Evolutionary conservation across 306 rosid species (phyloP), one percentile per base, ranked within the genome.

Genomic region (Inga leiocalycina): DNA sequence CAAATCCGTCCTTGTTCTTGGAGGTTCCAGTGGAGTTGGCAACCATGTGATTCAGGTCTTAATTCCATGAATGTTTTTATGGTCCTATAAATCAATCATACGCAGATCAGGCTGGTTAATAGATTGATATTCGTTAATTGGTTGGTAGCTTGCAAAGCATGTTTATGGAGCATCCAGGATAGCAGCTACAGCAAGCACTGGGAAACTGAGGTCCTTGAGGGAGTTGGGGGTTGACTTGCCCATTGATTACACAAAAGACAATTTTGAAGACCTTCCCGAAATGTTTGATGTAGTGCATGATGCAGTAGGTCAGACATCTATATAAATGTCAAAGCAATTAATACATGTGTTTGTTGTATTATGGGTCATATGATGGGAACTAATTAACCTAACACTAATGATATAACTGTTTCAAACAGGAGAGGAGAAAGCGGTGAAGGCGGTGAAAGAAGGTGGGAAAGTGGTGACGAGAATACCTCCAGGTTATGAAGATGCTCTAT

Each of bases 1-100:
- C 0, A 73, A 94, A 79, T 90, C 94, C 14, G 71, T 94, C 43
- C 76, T 71, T 71, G 76, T 71, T 71, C 39, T 44, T 8, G 76
- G 76, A 11, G 76, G 91, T 46, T 90, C 90, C 5, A 90, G 92
- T 6, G 92, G 92, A 57, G 89, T 87, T 13, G 94, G 94, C 54
- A 77, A 88, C 39, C 76, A 32, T 5, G 56, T 76, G 56, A 84
- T 91, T 66, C 92, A 91, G 89, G 91, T 91, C 17, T 62, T 22
- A 66, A 66, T 66, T 66, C 19, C 44, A 24, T 27, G 68, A 66
- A 66, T 1, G 57, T 51, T 51, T 51, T 15, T 51, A 12, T 12
- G 19, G 16, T 39, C 15, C 19, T 51, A 51, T 15, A 16, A 32
- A 11, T 61, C 6, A 61, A 61, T 61, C 32, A n/a, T 11, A 61